Base-by-base conservation (phyloP, 192 early-diverging fungal genomes). In the Backusella morwellensis region DNA sequence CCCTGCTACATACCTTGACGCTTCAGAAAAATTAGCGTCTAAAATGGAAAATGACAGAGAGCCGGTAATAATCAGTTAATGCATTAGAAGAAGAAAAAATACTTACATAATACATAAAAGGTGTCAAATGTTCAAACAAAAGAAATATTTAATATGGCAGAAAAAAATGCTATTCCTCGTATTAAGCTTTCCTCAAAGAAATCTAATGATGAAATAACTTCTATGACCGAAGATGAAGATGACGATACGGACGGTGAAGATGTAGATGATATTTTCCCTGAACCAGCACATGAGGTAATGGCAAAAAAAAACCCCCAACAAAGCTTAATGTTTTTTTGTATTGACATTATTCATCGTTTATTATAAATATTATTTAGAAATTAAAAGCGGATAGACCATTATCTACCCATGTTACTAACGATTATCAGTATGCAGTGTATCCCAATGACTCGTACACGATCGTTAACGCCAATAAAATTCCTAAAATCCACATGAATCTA, bases 201-300 rank as follows among this genome's bases (percentile, higher is more conserved):
- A n/a, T 68, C 67, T 19, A 68, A 34, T 11, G 67, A 68, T 68
- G 67, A 68, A 63, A 63, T 63, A 34, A 68, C 67, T 36, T 68
- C 35, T 36, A 68, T 68, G 67, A 68, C 67, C 7, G 74, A 67
- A 15, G 74, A 75, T 19, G 74, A 75, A 19, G 29, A 15, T 12
- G 66, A 66, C 21, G 74, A 75, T 68, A 63, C 66, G 11, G 66
- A 75, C 35, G 72, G 17, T 35, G 50, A 74, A 21, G 63, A 75
- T 19, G 74, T 75, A 6, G 73, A 74, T 23, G 54, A 74, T 35
- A 21, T 68, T 12, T 59, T 63, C 32, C 66, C 66, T 38, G 74
- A 75, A 14, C 35, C 38, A 4, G 2, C 21, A 5, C 74, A 59
- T 67, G 66, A 66, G 66, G 74, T 75, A 75, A 66, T 14, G 66